Evolutionary conservation across 73 alveolate species (phyloP), one percentile per base, ranked within the genome.

Genomic region (Tetrahymena elliotti): DNA sequence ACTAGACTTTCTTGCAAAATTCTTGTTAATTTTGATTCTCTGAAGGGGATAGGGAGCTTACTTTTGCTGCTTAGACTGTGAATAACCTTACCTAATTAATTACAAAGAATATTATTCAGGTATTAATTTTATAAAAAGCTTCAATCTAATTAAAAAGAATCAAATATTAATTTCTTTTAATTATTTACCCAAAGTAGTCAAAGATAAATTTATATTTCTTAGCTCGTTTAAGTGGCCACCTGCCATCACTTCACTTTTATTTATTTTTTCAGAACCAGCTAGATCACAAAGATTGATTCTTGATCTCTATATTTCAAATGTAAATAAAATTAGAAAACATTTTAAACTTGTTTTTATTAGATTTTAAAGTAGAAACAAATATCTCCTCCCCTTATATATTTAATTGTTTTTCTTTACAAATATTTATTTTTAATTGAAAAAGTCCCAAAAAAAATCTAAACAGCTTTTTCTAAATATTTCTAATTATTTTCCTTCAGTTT

Each of bases 211-310:
- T 47, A 98, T 98, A 53, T 96, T 97, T 93, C 96, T 98, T 83
- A 98, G 95, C 95, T 98, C 99, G 38, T 93, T 94, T 53, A 98
- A 83, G 54, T 98, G 99, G 33, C 95, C 96, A 15, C 95, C 95
- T 36, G 95, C 94, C 98, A 98, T 95, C 8, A 92, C 96, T 31
- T 97, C 99, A 34, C 97, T 98, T 97, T 97, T 98, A 93, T 98
- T 96, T 34, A 97, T 96, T 94, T 98, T 98, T 95, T 98, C 99
- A 40, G 99, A 96, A 38, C 99, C 99, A 84, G 99, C 99, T 33
- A 98, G 94, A 93, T 98, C 99, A 38, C 99, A 98, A 24, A 98
- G 84, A 96, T 98, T 98, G 47, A 98, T 94, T 93, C 98, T 96
- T 2, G 98, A 68, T 68, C 88, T 68, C 88, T 68, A 31, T 27